These are phyloP conservation scores for Spathaspora hagerdaliae DNA, from an alignment of 805 yeast species.

Conservation along the genomic window DNA sequence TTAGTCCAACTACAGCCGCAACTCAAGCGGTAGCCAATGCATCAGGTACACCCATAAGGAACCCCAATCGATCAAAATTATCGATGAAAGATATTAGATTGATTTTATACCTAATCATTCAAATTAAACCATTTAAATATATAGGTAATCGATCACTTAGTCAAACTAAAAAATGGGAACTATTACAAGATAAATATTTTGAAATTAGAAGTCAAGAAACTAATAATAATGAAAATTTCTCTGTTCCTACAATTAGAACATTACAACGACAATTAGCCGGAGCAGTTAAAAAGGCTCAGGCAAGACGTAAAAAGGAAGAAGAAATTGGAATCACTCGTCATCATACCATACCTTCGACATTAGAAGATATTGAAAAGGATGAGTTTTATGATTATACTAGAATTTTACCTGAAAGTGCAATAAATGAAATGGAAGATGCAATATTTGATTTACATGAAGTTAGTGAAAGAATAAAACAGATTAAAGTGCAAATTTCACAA, in stretches of 20 bases:
- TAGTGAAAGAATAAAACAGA: slow-evolving; percentile 27
- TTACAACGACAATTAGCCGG: slow-evolving; percentile 31
- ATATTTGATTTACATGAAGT: slow-evolving; percentile 24
- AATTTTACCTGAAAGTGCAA: slow-evolving; percentile 14
- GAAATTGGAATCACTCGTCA: slow-evolving; percentile 7
- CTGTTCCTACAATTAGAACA: slow-evolving; percentile 33
- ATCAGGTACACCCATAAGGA: slow-evolving; percentile 4
- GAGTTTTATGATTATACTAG: slow-evolving; percentile 9
- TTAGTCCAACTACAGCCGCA: slow-evolving; percentile 3
- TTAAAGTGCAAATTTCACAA: slow-evolving; percentile 10
- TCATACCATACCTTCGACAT: slow-evolving; percentile 7
- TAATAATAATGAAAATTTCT: slow-evolving; percentile 5
- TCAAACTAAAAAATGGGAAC: slow-evolving; percentile 34
- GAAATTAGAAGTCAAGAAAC: slow-evolving; percentile 10
- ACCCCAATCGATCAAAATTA: slow-evolving; percentile 20
- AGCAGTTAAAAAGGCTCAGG: slow-evolving; percentile 26
- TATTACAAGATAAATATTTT: slow-evolving; percentile 23
- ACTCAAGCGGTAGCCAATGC: slow-evolving; percentile 4
- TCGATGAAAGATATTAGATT: slow-evolving; percentile 24
- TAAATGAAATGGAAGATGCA: slow-evolving; percentile 26
- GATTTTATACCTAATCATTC: slow-evolving; percentile 25
- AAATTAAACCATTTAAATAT: slow-evolving; percentile 33
- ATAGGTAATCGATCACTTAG: slow-evolving; percentile 29
- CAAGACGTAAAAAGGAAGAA: slow-evolving; percentile 3
- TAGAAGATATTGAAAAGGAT: slow-evolving; percentile 7